phyloP scores from a whole-genome alignment of 805 yeast species.

The Suhomyces kilbournensis region DNA sequence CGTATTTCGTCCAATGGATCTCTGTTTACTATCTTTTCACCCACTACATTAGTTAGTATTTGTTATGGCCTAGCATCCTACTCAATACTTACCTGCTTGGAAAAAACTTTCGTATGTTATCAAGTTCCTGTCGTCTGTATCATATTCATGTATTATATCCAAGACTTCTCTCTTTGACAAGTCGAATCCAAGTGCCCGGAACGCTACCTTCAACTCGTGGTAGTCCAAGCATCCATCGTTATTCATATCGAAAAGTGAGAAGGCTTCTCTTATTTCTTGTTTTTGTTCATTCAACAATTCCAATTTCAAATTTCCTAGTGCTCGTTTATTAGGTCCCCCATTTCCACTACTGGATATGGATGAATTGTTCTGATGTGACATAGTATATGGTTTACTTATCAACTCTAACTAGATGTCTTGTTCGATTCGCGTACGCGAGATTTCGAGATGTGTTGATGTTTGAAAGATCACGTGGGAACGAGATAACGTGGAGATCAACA shows the following conservation, averaged over 20 bases:
- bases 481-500: not conserved
- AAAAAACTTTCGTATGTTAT: slow-evolving; percentile 82
- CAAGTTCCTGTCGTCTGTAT: slow-evolving; percentile 66
- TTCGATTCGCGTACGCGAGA: not conserved
- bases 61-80: not conserved
- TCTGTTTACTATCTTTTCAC: slow-evolving; percentile 76
- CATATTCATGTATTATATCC: slow-evolving; percentile 76
- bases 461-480: not conserved
- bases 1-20: slow-evolving; percentile 92
- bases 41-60: slow-evolving; percentile 47
- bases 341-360: slow-evolving; percentile 1
- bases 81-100: slow-evolving; percentile 53
- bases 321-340: slow-evolving; percentile 14
- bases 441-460: slow-evolving; percentile 6
- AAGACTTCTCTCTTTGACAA: slow-evolving; percentile 71
- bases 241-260: slow-evolving; percentile 87
- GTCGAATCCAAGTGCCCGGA: slow-evolving; percentile 91
- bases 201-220: slow-evolving; percentile 91
- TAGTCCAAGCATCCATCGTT: slow-evolving; percentile 86
- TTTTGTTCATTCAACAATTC: slow-evolving; percentile 83
- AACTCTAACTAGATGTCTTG: slow-evolving; percentile 1
- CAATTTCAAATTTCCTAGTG: slow-evolving; percentile 46
- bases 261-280: slow-evolving; percentile 90
- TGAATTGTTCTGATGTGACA: slow-evolving; percentile 5
- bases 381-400: not conserved